A percentile compares a stretch with the other conserved stretches of the same genome.
These are phyloP conservation scores for Candida cerambycidarum DNA, from an alignment of 805 yeast species.

Conservation along the genomic window DNA sequence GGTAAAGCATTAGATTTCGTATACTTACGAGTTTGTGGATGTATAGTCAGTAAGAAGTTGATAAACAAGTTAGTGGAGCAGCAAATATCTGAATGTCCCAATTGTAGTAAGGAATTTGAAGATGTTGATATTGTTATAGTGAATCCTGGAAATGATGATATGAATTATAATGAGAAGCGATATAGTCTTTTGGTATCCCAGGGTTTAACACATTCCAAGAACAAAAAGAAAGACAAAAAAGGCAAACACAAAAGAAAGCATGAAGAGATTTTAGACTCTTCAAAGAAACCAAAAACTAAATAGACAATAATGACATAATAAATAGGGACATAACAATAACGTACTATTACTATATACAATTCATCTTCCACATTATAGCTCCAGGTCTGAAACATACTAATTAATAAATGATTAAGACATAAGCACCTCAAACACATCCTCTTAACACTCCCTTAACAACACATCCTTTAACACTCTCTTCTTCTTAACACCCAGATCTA, in stretches of 20 bases:
- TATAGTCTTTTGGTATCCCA: conserved; percentile 9
- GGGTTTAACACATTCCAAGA: conserved; percentile 27
- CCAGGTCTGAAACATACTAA: too few species aligned
- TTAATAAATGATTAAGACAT: too few species aligned
- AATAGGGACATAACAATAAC: too few species aligned
- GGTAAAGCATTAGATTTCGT: conserved; percentile 20
- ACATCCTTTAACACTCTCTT: too few species aligned
- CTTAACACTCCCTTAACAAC: too few species aligned
- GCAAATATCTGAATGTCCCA: conserved; percentile 27
- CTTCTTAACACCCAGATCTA: not conserved
- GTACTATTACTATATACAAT: not conserved
- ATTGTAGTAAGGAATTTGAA: conserved; percentile 24
- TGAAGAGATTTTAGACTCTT: too few species aligned
- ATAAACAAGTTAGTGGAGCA: conserved; percentile 19
- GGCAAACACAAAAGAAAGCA: not conserved
- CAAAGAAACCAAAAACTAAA: too few species aligned
- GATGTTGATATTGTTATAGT: conserved; percentile 33
- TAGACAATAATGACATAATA: too few species aligned
- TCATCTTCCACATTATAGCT: too few species aligned
- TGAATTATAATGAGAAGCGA: conserved; percentile 14
- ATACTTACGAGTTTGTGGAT: conserved; percentile 40
- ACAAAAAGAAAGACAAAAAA: conserved; percentile 10
- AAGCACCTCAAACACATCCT: too few species aligned
- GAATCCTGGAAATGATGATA: conserved; percentile 22
- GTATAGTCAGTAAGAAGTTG: conserved; percentile 30